Evolutionary conservation across 306 rosid genomes (phyloP).

Genomic region (Elaeagnus macrophylla): DNA sequence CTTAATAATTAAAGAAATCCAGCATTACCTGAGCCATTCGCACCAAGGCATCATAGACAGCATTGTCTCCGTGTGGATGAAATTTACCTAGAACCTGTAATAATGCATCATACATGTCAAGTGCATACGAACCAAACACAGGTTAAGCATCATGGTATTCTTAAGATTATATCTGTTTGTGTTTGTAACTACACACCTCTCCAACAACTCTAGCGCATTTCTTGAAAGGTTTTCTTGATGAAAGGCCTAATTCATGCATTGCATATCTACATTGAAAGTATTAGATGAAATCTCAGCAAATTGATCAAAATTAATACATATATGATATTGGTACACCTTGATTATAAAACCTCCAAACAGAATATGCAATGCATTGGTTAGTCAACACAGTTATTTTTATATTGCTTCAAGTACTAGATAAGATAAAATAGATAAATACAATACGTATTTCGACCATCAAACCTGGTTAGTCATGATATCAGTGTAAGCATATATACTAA

Average conservation of each 20-base stretch:
- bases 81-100: constrained; percentile 86
- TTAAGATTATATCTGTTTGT: not conserved
- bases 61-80: constrained; percentile 93
- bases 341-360: not conserved
- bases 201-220: constrained; percentile 99
- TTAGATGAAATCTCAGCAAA: not conserved
- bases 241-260: constrained; percentile 90
- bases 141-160: not conserved
- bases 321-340: not conserved
- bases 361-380: not conserved
- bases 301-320: not conserved
- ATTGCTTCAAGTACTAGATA: no score
- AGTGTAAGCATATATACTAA: no score
- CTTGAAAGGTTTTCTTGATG: constrained; percentile 82
- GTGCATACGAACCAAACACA: constrained; percentile 1
- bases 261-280: constrained; percentile 52
- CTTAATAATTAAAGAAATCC: not conserved
- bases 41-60: constrained; percentile 92
- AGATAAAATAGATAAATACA: no score
- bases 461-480: no score
- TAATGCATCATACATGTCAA: constrained; percentile 9
- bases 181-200: constrained; percentile 50
- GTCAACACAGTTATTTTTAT: no score
- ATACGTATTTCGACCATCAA: no score
- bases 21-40: constrained; percentile 92